Evolutionary conservation across 106 monocot genomes (phyloP), one percentile per base, ranked within the genome.

Genomic region (Apostasia ramifera): DNA sequence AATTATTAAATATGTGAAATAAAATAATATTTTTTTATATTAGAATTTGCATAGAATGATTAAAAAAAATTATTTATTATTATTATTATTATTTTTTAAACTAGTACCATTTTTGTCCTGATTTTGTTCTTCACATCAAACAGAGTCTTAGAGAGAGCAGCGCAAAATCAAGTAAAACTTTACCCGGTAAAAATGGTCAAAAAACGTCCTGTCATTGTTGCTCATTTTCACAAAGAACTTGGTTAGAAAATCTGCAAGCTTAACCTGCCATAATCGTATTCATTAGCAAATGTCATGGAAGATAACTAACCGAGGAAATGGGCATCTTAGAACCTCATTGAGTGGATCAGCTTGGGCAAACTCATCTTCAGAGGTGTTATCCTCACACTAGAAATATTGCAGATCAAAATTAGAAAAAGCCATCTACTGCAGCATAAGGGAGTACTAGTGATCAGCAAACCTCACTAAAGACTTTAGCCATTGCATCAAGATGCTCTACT

Each of bases 181-280:
- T 72, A 97, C 97, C 92, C 84, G 92, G 59, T 54, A 85, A 71
- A 97, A 79, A 53, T 84, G 72, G 40, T 89, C 74, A 66, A 92
- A 97, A 53, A 92, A 66, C 15, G 60, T 50, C 56, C 69, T 71
- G 43, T 92, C 89, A 2, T 53, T 80, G 5, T 77, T 80, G 37
- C 48, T 71, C 3, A 97, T 68, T 14, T 81, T 79, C 8, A 59
- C 3, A 14, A 97, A 87, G 72, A 90, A 87, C 15, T 70, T 76
- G 14, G 45, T 71, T 1, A 97, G 80, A 78, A 85, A 90, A 54
- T 86, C 80, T 47, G 55, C 11, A 44, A 92, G 47, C 70, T 92
- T 89, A 52, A 87, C 81, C 97, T 97, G 87, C 75, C 44, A 84
- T 63, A 64, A 46, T 1, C 46, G 26, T 15, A 13, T 62, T 63